Evolutionary conservation across 1,284 basidiomycete species (phyloP).

Genomic region (Cutaneotrichosporon sp.): DNA sequence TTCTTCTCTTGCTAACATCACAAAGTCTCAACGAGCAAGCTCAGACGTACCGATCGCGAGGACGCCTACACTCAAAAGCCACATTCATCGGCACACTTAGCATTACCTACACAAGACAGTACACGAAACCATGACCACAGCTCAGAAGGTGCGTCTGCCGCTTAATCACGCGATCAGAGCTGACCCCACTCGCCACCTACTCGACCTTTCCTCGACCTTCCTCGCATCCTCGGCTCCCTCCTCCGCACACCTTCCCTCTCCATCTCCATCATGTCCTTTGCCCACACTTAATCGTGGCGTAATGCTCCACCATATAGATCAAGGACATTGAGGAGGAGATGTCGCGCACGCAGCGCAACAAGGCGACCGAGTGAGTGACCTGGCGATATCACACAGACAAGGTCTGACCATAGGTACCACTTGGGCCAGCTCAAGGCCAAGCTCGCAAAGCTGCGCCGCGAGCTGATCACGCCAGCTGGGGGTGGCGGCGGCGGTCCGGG

Average conservation of each 20-base stretch:
- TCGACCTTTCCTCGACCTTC: not conserved
- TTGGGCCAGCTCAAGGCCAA: slow-evolving; percentile 95
- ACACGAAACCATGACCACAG: slow-evolving; percentile 48
- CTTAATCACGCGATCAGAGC: not conserved
- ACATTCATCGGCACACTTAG: not conserved
- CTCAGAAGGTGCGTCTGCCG: slow-evolving; percentile 44
- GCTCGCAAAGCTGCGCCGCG: slow-evolving; percentile 92
- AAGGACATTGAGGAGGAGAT: slow-evolving; percentile 55
- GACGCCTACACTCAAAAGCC: slow-evolving; percentile 1
- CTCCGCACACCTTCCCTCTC: not conserved
- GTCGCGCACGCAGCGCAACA: slow-evolving; percentile 76
- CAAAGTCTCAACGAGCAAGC: not conserved
- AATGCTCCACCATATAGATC: slow-evolving; percentile 33
- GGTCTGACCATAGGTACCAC: slow-evolving; percentile 66
- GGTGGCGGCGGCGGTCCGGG: slow-evolving; percentile 83
- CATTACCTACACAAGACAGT: not conserved
- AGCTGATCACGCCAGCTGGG: slow-evolving; percentile 78
- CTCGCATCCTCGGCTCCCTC: not conserved
- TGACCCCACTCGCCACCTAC: slow-evolving; percentile 7
- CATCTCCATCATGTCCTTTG: not conserved
- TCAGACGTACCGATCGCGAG: not conserved
- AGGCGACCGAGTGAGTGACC: slow-evolving; percentile 58
- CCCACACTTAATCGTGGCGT: not conserved
- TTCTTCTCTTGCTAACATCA: not conserved
- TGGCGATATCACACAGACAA: slow-evolving; percentile 17